Evolutionary conservation across 768 basidiomycete genomes (phyloP).

Genomic region (Boletus rufocinnamomeus): DNA sequence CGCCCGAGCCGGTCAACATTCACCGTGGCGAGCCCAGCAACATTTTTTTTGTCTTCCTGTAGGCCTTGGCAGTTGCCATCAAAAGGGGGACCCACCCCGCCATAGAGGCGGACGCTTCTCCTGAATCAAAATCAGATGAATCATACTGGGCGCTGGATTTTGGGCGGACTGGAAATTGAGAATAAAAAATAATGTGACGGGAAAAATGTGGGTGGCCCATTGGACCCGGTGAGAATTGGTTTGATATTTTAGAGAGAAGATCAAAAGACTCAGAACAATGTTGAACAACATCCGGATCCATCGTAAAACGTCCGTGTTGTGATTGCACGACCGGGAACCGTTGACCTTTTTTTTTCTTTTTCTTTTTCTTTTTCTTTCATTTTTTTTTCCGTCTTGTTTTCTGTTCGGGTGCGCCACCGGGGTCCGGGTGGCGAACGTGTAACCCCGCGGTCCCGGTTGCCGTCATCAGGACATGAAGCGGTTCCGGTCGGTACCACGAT

Average conservation of each 20-base stretch:
- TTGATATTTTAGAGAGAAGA: background rate
- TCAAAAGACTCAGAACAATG: background rate
- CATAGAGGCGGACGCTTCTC: background rate
- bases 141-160: background rate
- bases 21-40: background rate
- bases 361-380: slow-evolving; percentile 3
- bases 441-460: slow-evolving; percentile 8
- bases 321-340: background rate
- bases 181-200: background rate
- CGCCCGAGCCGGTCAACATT: background rate
- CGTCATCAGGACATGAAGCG: slow-evolving; percentile 13
- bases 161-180: background rate
- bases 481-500: slow-evolving; percentile 15
- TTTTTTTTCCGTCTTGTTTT: background rate
- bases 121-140: background rate
- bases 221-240: background rate
- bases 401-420: background rate
- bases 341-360: background rate
- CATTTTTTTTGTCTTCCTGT: background rate
- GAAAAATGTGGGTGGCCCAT: background rate
- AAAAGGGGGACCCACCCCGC: background rate
- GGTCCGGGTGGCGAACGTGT: background rate
- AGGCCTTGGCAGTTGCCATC: background rate
- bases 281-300: background rate
- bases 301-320: background rate